These are phyloP conservation scores for Dothideomycetes sp. DNA, from an alignment of 2,329 filamentous ascomycete species.

Conservation along the genomic window DNA sequence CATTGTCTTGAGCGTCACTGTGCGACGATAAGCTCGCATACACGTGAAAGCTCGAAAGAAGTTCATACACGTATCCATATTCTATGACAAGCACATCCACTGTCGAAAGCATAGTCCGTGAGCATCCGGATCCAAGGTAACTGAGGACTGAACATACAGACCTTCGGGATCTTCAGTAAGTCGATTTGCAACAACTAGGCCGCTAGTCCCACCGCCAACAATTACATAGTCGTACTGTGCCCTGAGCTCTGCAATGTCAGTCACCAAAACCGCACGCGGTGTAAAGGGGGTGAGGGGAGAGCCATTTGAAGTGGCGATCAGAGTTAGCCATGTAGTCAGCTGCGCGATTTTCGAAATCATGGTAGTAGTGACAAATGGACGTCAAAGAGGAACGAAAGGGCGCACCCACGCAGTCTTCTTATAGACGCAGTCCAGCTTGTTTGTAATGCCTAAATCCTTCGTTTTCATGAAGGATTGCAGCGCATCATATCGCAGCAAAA, in stretches of 20 bases:
- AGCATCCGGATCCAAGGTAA: too few species aligned
- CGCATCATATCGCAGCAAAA: too few species aligned
- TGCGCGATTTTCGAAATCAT: not conserved
- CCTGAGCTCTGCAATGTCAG: conserved; percentile 1
- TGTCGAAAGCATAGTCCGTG: not conserved
- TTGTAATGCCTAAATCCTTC: too few species aligned
- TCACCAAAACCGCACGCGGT: not conserved
- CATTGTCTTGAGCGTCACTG: conserved; percentile 13
- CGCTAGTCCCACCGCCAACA: conserved; percentile 31
- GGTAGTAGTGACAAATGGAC: too few species aligned
- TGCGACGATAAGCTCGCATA: not conserved
- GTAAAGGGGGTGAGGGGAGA: not conserved
- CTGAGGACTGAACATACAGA: conserved; percentile 5
- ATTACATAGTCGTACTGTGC: conserved; percentile 30
- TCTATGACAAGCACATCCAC: conserved; percentile 15
- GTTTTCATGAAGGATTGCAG: too few species aligned
- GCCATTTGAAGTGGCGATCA: too few species aligned
- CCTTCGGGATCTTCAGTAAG: conserved; percentile 19
- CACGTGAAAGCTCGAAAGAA: not conserved
- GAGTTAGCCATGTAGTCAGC: not conserved
- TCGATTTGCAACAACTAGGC: conserved; percentile 29
- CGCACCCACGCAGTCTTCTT: too few species aligned
- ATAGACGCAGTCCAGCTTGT: too few species aligned
- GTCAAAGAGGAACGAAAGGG: too few species aligned
- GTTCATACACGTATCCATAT: conserved; percentile 6